Base-by-base conservation (phyloP, 164 flowering plant genomes). In the Umbellularia californica region DNA sequence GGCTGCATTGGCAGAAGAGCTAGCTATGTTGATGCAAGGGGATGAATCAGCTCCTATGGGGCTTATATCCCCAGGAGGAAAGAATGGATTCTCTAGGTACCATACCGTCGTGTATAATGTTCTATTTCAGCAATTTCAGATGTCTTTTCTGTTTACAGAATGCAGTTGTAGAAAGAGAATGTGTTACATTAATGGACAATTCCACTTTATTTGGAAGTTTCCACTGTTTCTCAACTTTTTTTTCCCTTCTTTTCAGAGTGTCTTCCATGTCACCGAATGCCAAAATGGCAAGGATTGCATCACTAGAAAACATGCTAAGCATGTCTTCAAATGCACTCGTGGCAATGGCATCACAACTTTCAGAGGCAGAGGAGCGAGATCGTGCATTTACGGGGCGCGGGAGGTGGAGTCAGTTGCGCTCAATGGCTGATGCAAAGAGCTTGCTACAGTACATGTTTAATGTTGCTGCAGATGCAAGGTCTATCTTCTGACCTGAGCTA, bases 331-430 rank as follows among this genome's bases (percentile, higher is more conserved):
- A 93, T 77, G 87, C 98, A 30, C 91, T 95, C 11, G 97, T 92
- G 27, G 86, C 97, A 60, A 95, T 95, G 99, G 99, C 99, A 71
- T 95, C 99, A 72, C 99, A 95, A 82, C 96, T 93, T 72, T 95
- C 98, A 23, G 98, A 93, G 83, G 99, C 97, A 81, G 98, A 94
- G 83, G 99, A 95, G 75, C 79, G 98, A 73, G 98, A 95, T 58
- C 97, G 99, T 80, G 89, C 91, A 68, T 90, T 90, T 72, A 85
- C 86, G 68, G 87, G 84, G 74, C 95, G 97, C 69, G 95, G 99
- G 25, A 90, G 94, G 55, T 95, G 95, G 94, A 95, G 89, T 79
- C 97, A 92, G 78, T 82, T 95, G 81, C 99, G 97, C 20, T 89
- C 97, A 68, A 91, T 95, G 98, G 92, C 82, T 74, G 99, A 95